phyloP scores from a whole-genome alignment of 2,329 filamentous ascomycete species.

The Colletotrichum filicis region DNA sequence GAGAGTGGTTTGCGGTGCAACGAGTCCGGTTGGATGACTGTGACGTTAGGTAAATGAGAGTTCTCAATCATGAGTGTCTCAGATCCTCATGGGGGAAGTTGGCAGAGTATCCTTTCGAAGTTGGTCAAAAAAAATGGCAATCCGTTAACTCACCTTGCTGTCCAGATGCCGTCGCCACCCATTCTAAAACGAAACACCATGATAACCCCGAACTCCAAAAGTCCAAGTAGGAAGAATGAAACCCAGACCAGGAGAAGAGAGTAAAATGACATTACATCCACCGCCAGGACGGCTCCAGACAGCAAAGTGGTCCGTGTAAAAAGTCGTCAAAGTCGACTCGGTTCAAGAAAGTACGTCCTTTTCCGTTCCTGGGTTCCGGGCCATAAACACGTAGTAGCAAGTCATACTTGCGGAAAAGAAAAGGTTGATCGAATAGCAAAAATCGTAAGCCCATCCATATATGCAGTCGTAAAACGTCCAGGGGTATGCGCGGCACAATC shows the following conservation, averaged over 20 bases:
- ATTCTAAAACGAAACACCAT: constrained; percentile 31
- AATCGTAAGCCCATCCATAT: constrained; percentile 36
- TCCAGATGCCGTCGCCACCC: constrained; percentile 33
- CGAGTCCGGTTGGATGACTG: constrained; percentile 16
- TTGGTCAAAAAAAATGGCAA: constrained; percentile 32
- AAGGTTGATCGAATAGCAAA: constrained; percentile 29
- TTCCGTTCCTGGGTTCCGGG: constrained; percentile 32
- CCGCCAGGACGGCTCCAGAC: constrained; percentile 30
- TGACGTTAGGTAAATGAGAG: constrained; percentile 16
- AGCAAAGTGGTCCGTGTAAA: constrained; percentile 33
- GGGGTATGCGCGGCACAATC: constrained; percentile 28
- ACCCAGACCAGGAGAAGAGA: constrained; percentile 31
- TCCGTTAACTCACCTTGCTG: constrained; percentile 37
- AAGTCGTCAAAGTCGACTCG: constrained; percentile 18
- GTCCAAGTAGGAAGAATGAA: constrained; percentile 31
- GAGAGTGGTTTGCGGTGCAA: background rate
- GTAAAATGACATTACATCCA: constrained; percentile 31
- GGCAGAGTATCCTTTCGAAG: background rate
- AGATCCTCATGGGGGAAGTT: background rate
- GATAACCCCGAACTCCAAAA: constrained; percentile 34
- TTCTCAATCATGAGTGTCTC: background rate
- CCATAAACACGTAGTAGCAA: constrained; percentile 30
- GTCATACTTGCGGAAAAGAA: constrained; percentile 24
- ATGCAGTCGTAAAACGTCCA: constrained; percentile 37
- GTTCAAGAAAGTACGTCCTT: constrained; percentile 20